Conservation (phyloP, 2,329 filamentous ascomycete genomes). For the Penicillium sp. region DNA sequence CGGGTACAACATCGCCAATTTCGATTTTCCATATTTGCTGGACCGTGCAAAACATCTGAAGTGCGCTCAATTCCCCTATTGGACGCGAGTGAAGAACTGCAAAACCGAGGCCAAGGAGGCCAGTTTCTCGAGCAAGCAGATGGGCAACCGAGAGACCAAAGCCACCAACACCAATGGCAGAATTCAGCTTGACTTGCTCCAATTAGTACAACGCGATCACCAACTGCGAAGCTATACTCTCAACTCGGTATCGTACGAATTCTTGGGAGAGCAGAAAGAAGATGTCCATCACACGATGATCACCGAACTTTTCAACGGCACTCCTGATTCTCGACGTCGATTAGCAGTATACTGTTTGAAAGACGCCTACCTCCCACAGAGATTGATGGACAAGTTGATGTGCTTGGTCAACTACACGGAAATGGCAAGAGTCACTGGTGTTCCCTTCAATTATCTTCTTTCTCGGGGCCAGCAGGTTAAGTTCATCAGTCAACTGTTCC, state of each 20-base stretch:
- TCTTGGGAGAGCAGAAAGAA: conserved; percentile 95
- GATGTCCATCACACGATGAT: conserved; percentile 99
- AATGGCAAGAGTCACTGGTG: conserved; percentile 98
- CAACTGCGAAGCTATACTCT: conserved; percentile 95
- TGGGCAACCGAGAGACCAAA: conserved; percentile 95
- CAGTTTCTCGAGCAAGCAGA: conserved; percentile 96
- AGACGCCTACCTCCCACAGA: conserved; percentile 91
- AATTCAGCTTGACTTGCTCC: conserved; percentile 89
- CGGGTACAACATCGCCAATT: conserved; percentile 98
- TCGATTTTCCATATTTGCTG: conserved; percentile 95
- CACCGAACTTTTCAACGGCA: conserved; percentile 95
- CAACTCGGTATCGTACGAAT: conserved; percentile 94
- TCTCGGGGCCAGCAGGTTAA: conserved; percentile 95
- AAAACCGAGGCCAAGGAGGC: conserved; percentile 73
- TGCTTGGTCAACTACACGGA: conserved; percentile 99
- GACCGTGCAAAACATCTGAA: conserved; percentile 86
- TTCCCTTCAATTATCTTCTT: conserved; percentile 93
- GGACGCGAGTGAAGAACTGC: conserved; percentile 74
- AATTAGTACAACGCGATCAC: conserved; percentile 90
- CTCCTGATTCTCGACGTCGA: conserved; percentile 85
- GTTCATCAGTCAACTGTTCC: conserved; percentile 95
- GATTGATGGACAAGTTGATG: conserved; percentile 95
- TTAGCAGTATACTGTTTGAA: conserved; percentile 96
- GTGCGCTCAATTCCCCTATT: conserved; percentile 77
- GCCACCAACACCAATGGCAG: conserved; percentile 92